These are phyloP conservation scores for Shiraia sp. DNA, from an alignment of 2,329 filamentous ascomycete species.

Conservation along the genomic window DNA sequence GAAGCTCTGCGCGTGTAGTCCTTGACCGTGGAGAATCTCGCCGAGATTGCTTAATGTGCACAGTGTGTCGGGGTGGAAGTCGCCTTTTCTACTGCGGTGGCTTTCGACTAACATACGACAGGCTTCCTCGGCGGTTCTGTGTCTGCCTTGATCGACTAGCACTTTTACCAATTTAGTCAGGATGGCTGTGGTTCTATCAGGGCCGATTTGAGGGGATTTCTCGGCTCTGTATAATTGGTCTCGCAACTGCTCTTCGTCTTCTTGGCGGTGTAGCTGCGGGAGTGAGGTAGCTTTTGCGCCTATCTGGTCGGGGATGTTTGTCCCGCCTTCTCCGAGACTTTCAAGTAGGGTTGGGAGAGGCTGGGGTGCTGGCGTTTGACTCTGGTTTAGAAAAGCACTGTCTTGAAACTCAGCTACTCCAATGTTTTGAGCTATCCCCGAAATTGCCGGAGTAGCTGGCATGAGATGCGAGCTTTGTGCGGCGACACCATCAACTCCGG, in stretches of 20 bases:
- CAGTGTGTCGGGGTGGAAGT: no score
- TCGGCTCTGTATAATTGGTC: conserved; percentile 14
- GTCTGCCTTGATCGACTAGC: conserved; percentile 20
- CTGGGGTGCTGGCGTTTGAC: conserved; percentile 12
- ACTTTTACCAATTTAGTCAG: conserved; percentile 10
- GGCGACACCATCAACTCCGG: background rate
- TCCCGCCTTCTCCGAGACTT: background rate
- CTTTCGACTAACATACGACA: no score
- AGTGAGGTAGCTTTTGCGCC: conserved; percentile 1
- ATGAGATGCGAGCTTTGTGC: conserved; percentile 9
- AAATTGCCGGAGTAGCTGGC: conserved; percentile 20
- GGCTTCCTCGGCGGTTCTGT: conserved; percentile 16
- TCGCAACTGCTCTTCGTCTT: conserved; percentile 14
- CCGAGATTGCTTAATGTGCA: no score
- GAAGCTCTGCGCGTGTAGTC: no score
- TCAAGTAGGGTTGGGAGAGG: conserved; percentile 8
- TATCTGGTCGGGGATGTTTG: background rate
- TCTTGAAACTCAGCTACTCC: conserved; percentile 9
- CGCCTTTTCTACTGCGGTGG: no score
- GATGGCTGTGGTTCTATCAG: conserved; percentile 5
- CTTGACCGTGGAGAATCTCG: no score
- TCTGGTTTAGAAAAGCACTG: conserved; percentile 20
- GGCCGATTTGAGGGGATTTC: conserved; percentile 1
- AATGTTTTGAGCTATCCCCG: conserved; percentile 21
- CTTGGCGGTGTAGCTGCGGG: conserved; percentile 15